Evolutionary conservation across 352 stramenopile species (phyloP).

Genomic region (Phytophthora capsici): DNA sequence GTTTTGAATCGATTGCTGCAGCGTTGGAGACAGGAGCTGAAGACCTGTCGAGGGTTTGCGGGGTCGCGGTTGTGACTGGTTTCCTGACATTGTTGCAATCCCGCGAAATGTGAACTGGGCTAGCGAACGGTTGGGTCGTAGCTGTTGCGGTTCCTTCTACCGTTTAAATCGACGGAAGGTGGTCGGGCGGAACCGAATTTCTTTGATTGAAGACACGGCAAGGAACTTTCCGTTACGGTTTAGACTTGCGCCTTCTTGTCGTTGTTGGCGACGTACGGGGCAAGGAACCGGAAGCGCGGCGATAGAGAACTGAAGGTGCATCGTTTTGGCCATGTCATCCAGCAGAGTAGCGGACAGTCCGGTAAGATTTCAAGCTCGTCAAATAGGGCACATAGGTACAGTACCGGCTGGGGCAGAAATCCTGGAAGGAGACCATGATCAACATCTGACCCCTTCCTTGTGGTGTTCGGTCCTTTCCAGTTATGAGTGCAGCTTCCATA

Average conservation of each 20-base stretch:
- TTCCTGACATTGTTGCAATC: conserved; percentile 21
- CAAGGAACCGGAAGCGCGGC: not conserved
- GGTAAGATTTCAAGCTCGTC: conserved; percentile 26
- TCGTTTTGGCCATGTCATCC: not conserved
- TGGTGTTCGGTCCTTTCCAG: conserved; percentile 5
- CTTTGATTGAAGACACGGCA: conserved; percentile 8
- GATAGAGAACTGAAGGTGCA: conserved; percentile 9
- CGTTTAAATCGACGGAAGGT: conserved; percentile 14
- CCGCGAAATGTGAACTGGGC: conserved; percentile 16
- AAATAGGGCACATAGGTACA: conserved; percentile 16
- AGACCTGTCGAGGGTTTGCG: conserved; percentile 21
- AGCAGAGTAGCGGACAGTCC: not conserved
- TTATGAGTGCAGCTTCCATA: not conserved
- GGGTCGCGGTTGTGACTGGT: conserved; percentile 1
- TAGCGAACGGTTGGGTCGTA: not conserved
- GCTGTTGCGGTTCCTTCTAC: conserved; percentile 9
- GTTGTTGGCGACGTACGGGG: not conserved
- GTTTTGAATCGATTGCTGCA: conserved; percentile 39
- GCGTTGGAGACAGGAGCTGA: conserved; percentile 44
- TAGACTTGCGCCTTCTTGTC: conserved; percentile 14
- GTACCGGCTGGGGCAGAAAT: conserved; percentile 15
- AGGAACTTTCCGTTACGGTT: conserved; percentile 13
- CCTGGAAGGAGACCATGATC: not conserved
- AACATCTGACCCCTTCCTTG: conserved; percentile 9
- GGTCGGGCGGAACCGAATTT: conserved; percentile 12